phyloP scores from a whole-genome alignment of 257 asterid species.

The Lycium ferocissimum region DNA sequence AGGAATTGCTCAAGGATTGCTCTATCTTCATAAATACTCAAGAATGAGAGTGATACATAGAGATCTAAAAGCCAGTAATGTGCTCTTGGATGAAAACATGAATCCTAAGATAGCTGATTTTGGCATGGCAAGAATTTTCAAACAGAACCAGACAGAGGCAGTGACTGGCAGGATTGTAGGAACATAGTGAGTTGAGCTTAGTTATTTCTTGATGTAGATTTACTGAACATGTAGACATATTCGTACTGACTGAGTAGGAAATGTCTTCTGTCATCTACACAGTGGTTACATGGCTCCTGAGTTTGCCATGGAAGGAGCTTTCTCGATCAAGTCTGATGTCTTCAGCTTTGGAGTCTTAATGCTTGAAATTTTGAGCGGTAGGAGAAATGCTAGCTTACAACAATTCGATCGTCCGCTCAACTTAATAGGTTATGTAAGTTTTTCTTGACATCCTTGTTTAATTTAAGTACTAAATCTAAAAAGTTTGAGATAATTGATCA shows the following conservation, averaged over 20 bases:
- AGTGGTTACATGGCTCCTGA: constrained; percentile 84
- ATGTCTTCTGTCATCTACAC: neutral
- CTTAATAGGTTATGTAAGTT: constrained; percentile 66
- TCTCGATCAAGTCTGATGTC: constrained; percentile 67
- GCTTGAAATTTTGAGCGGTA: constrained; percentile 66
- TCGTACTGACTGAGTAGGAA: neutral
- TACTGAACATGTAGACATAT: neutral
- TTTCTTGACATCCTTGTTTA: neutral
- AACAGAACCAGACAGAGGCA: constrained; percentile 50
- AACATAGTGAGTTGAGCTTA: constrained; percentile 52
- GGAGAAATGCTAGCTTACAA: constrained; percentile 51
- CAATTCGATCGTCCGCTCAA: constrained; percentile 52
- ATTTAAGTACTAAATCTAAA: neutral
- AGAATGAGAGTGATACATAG: constrained; percentile 19
- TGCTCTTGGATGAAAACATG: constrained; percentile 47
- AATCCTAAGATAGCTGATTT: constrained; percentile 72
- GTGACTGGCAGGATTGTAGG: constrained; percentile 60
- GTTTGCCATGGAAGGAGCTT: constrained; percentile 70
- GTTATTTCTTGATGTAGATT: neutral
- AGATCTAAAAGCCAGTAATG: constrained; percentile 8
- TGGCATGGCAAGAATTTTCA: constrained; percentile 67
- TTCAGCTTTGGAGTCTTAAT: constrained; percentile 65
- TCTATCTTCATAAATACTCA: constrained; percentile 24
- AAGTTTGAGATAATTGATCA: neutral
- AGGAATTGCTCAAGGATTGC: constrained; percentile 23